Percentiles rank a stretch among this genome's conserved stretches.
These are phyloP conservation scores for Spongispora temasekensis DNA, from an alignment of 1,284 basidiomycete genomes.

Conservation along the genomic window DNA sequence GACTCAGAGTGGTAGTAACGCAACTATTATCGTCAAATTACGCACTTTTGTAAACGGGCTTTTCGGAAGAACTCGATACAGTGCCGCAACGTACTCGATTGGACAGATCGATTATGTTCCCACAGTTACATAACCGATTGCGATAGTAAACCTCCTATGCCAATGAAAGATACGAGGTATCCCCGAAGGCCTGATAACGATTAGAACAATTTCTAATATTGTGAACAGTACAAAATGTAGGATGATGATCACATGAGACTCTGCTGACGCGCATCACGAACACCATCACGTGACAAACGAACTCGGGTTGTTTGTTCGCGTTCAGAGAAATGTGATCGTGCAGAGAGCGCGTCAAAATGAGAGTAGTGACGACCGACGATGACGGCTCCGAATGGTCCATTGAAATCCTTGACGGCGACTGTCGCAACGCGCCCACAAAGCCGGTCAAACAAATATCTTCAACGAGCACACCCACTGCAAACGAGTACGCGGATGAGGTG, in stretches of 20 bases:
- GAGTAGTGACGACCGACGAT: constrained; percentile 12
- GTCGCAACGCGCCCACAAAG: constrained; percentile 14
- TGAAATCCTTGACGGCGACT: constrained; percentile 32
- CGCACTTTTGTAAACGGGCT: neutral
- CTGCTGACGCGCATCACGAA: too few relatives aligned
- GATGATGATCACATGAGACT: too few relatives aligned
- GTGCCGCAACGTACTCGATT: neutral
- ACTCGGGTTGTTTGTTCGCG: constrained; percentile 7
- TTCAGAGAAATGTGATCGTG: neutral
- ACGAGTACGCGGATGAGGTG: constrained; percentile 18
- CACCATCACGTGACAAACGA: constrained; percentile 16
- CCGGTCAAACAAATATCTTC: constrained; percentile 26
- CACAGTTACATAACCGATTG: too few relatives aligned
- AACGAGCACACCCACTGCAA: constrained; percentile 1
- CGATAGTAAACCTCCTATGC: too few relatives aligned
- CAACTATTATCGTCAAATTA: neutral
- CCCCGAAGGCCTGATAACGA: too few relatives aligned
- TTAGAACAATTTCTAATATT: too few relatives aligned
- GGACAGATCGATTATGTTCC: too few relatives aligned
- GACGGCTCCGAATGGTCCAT: constrained; percentile 32
- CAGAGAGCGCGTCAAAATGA: constrained; percentile 18
- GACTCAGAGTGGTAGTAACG: neutral
- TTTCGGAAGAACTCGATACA: neutral
- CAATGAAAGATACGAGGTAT: too few relatives aligned
- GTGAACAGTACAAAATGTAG: too few relatives aligned